Evolutionary conservation across 257 asterid genomes (phyloP).

Genomic region (Capsicum baccatum): DNA sequence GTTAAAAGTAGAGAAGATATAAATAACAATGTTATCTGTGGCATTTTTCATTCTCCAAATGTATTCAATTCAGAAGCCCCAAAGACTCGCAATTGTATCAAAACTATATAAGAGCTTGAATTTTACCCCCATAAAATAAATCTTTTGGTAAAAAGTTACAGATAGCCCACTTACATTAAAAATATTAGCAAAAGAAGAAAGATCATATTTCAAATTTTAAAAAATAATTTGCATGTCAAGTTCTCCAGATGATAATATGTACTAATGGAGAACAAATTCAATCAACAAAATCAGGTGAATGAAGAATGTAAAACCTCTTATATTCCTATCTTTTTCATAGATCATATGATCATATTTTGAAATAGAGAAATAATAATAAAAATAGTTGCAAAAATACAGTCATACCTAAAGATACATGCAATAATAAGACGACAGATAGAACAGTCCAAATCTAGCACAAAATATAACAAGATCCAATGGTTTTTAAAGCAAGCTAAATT

Average conservation of each 20-base stretch:
- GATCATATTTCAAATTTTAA: neutral
- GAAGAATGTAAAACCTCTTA: neutral
- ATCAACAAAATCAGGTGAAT: neutral
- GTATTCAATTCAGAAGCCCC: slow-evolving; percentile 95
- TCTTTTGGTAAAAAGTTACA: neutral
- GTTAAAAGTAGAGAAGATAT: neutral
- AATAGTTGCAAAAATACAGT: neutral
- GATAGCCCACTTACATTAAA: neutral
- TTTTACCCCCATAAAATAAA: neutral
- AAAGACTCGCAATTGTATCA: slow-evolving; percentile 66
- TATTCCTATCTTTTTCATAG: neutral
- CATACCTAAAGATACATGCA: neutral
- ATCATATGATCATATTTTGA: neutral
- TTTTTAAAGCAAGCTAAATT: neutral
- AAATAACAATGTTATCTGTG: slow-evolving; percentile 65
- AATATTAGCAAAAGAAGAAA: neutral
- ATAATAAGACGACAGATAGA: neutral
- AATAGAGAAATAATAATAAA: neutral
- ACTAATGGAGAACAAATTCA: neutral
- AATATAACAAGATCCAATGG: neutral
- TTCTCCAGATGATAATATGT: neutral
- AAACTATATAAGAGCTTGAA: neutral
- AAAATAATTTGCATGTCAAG: neutral
- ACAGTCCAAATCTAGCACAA: neutral
- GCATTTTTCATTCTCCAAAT: slow-evolving; percentile 99